Evolutionary conservation across 345 rosid species (phyloP).

Genomic region (Balakata baccata): DNA sequence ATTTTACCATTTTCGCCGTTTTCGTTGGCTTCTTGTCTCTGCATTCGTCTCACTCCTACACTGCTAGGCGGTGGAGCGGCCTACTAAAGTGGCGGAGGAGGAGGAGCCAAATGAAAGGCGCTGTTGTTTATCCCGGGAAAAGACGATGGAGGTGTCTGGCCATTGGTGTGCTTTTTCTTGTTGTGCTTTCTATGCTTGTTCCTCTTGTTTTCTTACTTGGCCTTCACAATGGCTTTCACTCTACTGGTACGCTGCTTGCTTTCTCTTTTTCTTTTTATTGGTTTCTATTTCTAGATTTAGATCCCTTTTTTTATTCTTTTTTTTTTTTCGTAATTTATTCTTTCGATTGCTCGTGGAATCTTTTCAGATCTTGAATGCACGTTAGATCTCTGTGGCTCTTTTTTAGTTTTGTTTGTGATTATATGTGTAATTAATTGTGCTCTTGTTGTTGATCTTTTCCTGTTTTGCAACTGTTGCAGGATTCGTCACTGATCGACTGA

Average conservation of each 20-base stretch:
- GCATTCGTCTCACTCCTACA: neutral
- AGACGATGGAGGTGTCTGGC: constrained; percentile 74
- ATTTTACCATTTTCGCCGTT: neutral
- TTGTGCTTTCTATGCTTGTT: constrained; percentile 87
- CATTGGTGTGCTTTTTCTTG: constrained; percentile 73
- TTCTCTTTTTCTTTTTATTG: too few species aligned
- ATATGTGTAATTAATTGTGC: neutral
- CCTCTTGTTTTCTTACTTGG: constrained; percentile 89
- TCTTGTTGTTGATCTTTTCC: neutral
- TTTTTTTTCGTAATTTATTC: neutral
- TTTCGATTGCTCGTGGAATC: neutral
- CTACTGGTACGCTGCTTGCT: constrained; percentile 26
- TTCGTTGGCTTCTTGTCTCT: too few species aligned
- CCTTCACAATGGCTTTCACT: constrained; percentile 75
- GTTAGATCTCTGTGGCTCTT: constrained; percentile 2
- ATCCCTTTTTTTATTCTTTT: constrained; percentile 23
- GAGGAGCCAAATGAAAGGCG: constrained; percentile 40
- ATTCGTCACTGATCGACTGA: constrained; percentile 43
- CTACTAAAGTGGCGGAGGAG: constrained; percentile 3
- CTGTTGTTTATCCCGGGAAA: constrained; percentile 42
- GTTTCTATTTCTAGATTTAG: constrained; percentile 20
- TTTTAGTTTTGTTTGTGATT: neutral
- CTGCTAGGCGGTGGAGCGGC: too few species aligned
- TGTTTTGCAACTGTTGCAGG: constrained; percentile 40
- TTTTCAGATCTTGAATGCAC: constrained; percentile 2